Evolutionary conservation across 2,329 filamentous ascomycete genomes (phyloP).

Genomic region (Fusarium sp.): DNA sequence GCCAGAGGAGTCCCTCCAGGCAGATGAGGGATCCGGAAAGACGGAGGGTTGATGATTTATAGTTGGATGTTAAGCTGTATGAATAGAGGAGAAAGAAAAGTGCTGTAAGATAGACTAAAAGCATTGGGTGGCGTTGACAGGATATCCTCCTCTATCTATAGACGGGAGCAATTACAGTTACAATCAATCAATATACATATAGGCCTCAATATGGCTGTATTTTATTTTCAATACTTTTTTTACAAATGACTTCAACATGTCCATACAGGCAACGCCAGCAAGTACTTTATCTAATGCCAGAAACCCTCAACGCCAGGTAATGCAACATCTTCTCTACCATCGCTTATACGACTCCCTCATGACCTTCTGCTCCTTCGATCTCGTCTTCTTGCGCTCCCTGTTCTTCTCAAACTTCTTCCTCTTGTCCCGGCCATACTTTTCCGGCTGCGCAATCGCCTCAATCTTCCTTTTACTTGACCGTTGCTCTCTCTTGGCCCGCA

Average conservation of each 20-base stretch:
- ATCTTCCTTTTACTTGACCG: conserved; percentile 87
- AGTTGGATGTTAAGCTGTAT: not conserved
- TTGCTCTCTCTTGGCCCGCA: conserved; percentile 76
- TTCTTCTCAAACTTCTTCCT: conserved; percentile 84
- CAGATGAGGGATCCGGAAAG: conserved; percentile 33
- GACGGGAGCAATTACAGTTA: conserved; percentile 7
- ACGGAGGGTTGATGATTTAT: conserved; percentile 8
- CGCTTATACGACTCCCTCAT: conserved; percentile 74
- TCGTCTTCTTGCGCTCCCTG: conserved; percentile 83
- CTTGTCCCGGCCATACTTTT: conserved; percentile 81
- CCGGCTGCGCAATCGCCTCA: conserved; percentile 83
- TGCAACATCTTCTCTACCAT: conserved; percentile 44
- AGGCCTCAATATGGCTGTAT: conserved; percentile 1
- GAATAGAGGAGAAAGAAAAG: not conserved
- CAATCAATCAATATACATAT: not conserved
- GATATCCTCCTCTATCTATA: conserved; percentile 36
- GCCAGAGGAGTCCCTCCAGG: conserved; percentile 68
- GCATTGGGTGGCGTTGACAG: conserved; percentile 37
- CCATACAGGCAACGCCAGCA: conserved; percentile 30
- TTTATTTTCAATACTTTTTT: conserved; percentile 19
- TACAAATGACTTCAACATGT: conserved; percentile 22
- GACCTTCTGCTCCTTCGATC: conserved; percentile 75
- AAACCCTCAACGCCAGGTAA: conserved; percentile 44
- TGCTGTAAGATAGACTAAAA: conserved; percentile 34
- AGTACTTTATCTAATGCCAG: conserved; percentile 23